These are phyloP conservation scores for Aspergillus fumigatus DNA, from an alignment of 2,329 filamentous ascomycete species.

Conservation along the genomic window DNA sequence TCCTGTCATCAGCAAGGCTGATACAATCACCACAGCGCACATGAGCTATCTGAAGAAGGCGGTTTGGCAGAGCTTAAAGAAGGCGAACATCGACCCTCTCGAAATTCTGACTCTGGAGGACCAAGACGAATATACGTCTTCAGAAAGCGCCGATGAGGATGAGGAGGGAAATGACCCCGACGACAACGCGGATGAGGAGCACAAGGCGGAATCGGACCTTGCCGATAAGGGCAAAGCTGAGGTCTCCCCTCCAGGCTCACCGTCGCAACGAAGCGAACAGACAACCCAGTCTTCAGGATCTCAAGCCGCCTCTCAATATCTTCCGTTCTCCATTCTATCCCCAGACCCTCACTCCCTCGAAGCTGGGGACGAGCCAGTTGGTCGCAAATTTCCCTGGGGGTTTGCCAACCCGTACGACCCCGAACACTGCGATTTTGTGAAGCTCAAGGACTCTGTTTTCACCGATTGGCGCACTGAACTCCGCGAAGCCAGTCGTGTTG, in stretches of 20 bases:
- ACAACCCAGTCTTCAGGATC: constrained; percentile 43
- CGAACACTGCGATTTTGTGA: constrained; percentile 88
- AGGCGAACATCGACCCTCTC: constrained; percentile 79
- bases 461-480: constrained; percentile 88
- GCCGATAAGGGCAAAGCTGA: constrained; percentile 17
- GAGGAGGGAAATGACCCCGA: constrained; percentile 24
- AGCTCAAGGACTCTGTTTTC: constrained; percentile 88
- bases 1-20: constrained; percentile 92
- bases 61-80: constrained; percentile 83
- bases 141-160: constrained; percentile 44
- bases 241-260: constrained; percentile 24
- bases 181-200: constrained; percentile 22
- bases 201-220: constrained; percentile 12
- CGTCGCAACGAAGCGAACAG: constrained; percentile 37
- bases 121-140: constrained; percentile 58
- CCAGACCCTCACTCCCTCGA: constrained; percentile 77
- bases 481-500: constrained; percentile 80
- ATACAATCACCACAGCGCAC: constrained; percentile 91
- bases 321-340: constrained; percentile 89
- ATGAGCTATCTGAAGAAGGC: constrained; percentile 89
- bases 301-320: constrained; percentile 54
- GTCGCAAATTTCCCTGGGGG: constrained; percentile 92
- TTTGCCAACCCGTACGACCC: constrained; percentile 90
- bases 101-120: constrained; percentile 81
- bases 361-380: constrained; percentile 50